These are phyloP conservation scores for Tuber borchii DNA, from an alignment of 495 filamentous ascomycete species.

Conservation along the genomic window DNA sequence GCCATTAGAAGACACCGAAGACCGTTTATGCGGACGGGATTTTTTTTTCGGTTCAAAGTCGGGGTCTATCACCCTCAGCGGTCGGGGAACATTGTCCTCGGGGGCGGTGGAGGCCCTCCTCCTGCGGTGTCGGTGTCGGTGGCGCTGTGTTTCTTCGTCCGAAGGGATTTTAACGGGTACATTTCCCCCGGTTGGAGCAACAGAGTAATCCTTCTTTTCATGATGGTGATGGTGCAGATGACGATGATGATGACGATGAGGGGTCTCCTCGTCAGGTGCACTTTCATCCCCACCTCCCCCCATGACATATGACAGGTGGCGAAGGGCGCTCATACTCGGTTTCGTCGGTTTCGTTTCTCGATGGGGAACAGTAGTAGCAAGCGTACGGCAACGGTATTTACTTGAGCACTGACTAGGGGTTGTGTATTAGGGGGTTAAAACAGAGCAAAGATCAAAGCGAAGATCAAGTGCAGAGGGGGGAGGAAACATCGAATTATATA, in stretches of 20 bases:
- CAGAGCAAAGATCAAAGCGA: not conserved
- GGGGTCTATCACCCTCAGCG: not conserved
- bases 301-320: not conserved
- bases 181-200: slow-evolving; percentile 30
- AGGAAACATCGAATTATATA: not conserved
- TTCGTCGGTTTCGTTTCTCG: not conserved
- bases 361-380: not conserved
- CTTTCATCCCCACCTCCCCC: not conserved
- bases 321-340: not conserved
- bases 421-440: not conserved
- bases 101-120: not conserved
- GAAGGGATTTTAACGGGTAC: slow-evolving; percentile 21
- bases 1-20: not conserved
- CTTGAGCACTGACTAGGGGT: not conserved
- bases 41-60: not conserved
- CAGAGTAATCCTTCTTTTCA: slow-evolving; percentile 26
- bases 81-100: not conserved
- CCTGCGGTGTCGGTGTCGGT: not conserved
- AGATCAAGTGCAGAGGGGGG: not conserved
- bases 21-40: not conserved
- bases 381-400: not conserved
- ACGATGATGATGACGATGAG: slow-evolving; percentile 11
- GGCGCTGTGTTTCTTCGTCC: slow-evolving; percentile 7
- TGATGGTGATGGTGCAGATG: slow-evolving; percentile 22
- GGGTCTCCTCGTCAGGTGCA: not conserved